A percentile compares a stretch with the other conserved stretches of the same genome.
These are phyloP conservation scores for Ogataea pini DNA, from an alignment of 805 yeast species.

Conservation along the genomic window DNA sequence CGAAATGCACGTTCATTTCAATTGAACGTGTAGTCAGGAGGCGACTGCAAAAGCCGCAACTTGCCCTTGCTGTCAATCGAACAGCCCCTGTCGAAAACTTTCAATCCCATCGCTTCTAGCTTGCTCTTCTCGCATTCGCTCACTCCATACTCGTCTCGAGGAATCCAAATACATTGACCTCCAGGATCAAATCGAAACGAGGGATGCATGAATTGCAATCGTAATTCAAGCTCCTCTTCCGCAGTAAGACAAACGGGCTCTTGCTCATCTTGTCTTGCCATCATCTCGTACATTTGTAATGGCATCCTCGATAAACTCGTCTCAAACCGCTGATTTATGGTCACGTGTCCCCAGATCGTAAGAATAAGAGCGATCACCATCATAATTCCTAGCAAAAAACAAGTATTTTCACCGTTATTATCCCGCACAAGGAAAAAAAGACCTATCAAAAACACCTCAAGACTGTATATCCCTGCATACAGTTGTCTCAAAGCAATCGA, in stretches of 20 bases:
- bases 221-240: slow-evolving; percentile 8
- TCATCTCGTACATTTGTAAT: slow-evolving; percentile 18
- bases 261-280: slow-evolving; percentile 11
- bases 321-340: slow-evolving; percentile 46
- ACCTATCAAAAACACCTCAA: slow-evolving; percentile 78
- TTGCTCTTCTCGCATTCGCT: slow-evolving; percentile 28
- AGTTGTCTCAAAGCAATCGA: slow-evolving; percentile 75
- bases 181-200: slow-evolving; percentile 26
- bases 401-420: slow-evolving; percentile 45
- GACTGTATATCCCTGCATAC: slow-evolving; percentile 78
- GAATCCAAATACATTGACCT: slow-evolving; percentile 28
- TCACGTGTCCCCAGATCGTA: slow-evolving; percentile 60
- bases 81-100: slow-evolving; percentile 23
- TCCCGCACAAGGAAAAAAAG: slow-evolving; percentile 64
- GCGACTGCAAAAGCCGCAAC: slow-evolving; percentile 15
- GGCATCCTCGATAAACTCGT: slow-evolving; percentile 42
- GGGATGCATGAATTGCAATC: slow-evolving; percentile 26
- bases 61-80: slow-evolving; percentile 13
- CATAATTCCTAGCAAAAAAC: slow-evolving; percentile 46
- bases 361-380: slow-evolving; percentile 52
- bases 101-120: slow-evolving; percentile 25
- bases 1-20: neutral
- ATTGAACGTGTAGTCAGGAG: slow-evolving; percentile 21
- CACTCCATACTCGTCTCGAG: slow-evolving; percentile 36
- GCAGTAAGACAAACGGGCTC: slow-evolving; percentile 3